Evolutionary conservation across 495 filamentous ascomycete genomes (phyloP).

Genomic region (Lentithecium fluviatile): DNA sequence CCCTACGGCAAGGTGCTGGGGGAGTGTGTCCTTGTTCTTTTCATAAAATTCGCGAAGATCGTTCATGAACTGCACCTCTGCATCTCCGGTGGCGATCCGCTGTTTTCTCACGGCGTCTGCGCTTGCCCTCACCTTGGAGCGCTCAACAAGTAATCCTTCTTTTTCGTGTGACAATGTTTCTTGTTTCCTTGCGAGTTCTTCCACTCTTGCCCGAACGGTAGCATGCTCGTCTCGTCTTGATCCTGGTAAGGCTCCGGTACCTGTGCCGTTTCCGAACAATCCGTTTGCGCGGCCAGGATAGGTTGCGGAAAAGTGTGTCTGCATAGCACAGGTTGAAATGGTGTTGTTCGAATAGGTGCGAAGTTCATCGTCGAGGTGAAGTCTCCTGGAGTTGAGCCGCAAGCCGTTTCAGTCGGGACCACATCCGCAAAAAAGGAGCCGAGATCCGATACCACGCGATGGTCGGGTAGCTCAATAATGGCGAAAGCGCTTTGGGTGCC

Average conservation of each 20-base stretch:
- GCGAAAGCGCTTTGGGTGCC: neutral
- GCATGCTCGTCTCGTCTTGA: neutral
- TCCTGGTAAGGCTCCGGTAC: no score
- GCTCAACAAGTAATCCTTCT: neutral
- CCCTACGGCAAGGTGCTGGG: neutral
- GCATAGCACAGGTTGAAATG: no score
- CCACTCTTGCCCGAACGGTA: neutral
- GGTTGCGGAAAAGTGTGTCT: no score
- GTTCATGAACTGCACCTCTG: slow-evolving; percentile 8
- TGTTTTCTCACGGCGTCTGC: neutral
- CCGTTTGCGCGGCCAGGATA: no score
- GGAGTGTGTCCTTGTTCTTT: neutral
- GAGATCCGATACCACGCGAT: no score
- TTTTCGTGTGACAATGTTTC: neutral
- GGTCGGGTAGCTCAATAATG: no score
- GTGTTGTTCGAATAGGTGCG: no score
- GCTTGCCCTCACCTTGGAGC: neutral
- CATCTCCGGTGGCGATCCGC: neutral
- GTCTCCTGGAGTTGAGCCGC: no score
- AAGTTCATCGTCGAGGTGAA: no score
- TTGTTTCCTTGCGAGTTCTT: neutral
- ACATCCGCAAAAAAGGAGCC: no score
- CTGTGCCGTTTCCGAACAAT: no score
- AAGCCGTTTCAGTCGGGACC: no score
- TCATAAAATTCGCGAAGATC: neutral